phyloP scores from a whole-genome alignment of 192 early-diverging fungal genomes.

The Backusella tarrabulga region DNA sequence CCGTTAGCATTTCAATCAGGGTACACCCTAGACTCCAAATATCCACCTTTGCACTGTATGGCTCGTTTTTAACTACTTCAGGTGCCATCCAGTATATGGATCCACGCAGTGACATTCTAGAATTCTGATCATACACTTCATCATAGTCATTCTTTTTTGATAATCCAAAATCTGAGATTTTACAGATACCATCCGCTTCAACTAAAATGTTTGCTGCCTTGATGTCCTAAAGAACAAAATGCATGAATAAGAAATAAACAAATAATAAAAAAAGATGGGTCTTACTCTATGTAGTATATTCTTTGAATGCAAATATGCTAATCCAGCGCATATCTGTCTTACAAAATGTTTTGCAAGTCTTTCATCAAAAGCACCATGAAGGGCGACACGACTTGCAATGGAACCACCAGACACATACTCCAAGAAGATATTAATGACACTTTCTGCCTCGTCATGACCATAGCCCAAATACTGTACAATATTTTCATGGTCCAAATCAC shows the following conservation, averaged over 20 bases:
- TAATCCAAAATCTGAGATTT: conserved; percentile 98
- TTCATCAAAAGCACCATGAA: conserved; percentile 75
- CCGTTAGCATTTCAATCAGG: conserved; percentile 96
- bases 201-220: conserved; percentile 85
- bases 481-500: conserved; percentile 86
- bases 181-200: conserved; percentile 80
- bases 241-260: neutral
- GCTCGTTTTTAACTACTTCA: conserved; percentile 84
- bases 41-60: conserved; percentile 93
- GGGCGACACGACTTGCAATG: conserved; percentile 75
- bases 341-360: conserved; percentile 70
- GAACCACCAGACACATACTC: conserved; percentile 97
- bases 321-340: conserved; percentile 79
- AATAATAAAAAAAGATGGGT: neutral
- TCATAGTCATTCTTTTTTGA: conserved; percentile 74
- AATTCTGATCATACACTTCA: conserved; percentile 46
- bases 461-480: conserved; percentile 94
- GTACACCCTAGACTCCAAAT: conserved; percentile 92
- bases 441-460: conserved; percentile 37
- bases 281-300: conserved; percentile 73
- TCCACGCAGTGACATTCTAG: conserved; percentile 63
- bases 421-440: conserved; percentile 90
- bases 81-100: conserved; percentile 90
- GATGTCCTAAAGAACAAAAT: conserved; percentile 54
- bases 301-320: conserved; percentile 85